Conservation (phyloP, 2,329 filamentous ascomycete species). For the Arthrobotrys entomopaga region DNA sequence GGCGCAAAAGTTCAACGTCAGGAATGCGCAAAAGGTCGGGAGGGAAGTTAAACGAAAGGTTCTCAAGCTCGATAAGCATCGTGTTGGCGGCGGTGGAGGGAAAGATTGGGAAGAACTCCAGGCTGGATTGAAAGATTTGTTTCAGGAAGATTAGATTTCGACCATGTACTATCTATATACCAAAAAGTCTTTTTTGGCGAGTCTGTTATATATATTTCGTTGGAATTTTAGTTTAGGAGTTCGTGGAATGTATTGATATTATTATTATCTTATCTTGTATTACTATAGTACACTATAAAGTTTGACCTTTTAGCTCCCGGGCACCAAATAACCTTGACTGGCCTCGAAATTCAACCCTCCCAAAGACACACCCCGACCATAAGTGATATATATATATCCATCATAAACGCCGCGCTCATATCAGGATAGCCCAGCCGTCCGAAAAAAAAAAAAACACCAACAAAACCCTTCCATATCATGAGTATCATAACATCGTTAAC, state of each 20-base stretch:
- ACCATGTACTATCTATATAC: neutral
- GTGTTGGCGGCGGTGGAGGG: conserved; percentile 64
- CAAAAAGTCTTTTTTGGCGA: conserved; percentile 36
- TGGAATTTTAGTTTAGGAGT: conserved; percentile 22
- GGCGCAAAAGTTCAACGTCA: conserved; percentile 79
- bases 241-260: conserved; percentile 52
- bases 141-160: conserved; percentile 37
- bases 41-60: conserved; percentile 78
- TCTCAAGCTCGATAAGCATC: conserved; percentile 76
- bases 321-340: neutral
- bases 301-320: neutral
- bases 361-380: no score
- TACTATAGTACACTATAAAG: conserved; percentile 17
- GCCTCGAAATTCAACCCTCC: no score
- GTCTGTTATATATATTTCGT: conserved; percentile 19
- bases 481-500: conserved; percentile 19
- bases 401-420: neutral
- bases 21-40: conserved; percentile 79
- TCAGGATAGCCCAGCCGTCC: neutral
- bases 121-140: conserved; percentile 44
- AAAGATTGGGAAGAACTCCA: conserved; percentile 59
- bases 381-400: neutral
- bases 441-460: neutral
- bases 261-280: no score
- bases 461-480: neutral